phyloP scores from a whole-genome alignment of 441 rosid species.

The Gossypium aridum region DNA sequence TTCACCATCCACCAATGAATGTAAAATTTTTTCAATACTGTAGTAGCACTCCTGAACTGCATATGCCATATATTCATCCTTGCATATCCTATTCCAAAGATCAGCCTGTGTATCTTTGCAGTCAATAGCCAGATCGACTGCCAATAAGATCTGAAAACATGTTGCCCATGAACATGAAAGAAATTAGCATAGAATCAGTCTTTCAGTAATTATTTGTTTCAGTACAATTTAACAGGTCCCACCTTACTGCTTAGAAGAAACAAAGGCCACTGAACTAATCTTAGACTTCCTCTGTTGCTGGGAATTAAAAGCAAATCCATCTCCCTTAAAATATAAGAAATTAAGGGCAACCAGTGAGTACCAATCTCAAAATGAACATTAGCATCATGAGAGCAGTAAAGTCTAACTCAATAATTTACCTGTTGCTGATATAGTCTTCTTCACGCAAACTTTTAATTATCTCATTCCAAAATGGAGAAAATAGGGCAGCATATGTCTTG shows the following conservation, averaged over 20 bases:
- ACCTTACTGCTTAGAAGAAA: constrained; percentile 99
- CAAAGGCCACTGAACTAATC: constrained; percentile 98
- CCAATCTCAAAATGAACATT: constrained; percentile 1
- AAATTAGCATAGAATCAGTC: constrained; percentile 13
- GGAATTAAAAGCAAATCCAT: constrained; percentile 95
- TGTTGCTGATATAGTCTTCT: constrained; percentile 93
- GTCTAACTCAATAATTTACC: constrained; percentile 35
- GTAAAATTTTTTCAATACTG: constrained; percentile 74
- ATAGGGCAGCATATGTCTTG: constrained; percentile 82
- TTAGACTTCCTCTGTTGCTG: constrained; percentile 88
- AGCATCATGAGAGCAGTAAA: constrained; percentile 14
- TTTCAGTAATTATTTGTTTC: not conserved
- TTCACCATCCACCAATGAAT: constrained; percentile 87
- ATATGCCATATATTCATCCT: constrained; percentile 97
- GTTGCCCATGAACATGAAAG: constrained; percentile 14
- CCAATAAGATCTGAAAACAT: constrained; percentile 74
- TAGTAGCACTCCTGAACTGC: constrained; percentile 97
- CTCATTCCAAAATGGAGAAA: constrained; percentile 99
- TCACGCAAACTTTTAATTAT: constrained; percentile 94
- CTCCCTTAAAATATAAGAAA: constrained; percentile 54
- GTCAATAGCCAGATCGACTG: constrained; percentile 94
- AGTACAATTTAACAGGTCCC: constrained; percentile 16
- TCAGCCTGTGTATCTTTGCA: constrained; percentile 76
- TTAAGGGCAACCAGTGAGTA: not conserved
- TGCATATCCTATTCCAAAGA: constrained; percentile 79